These are phyloP conservation scores for Termitomyces sp. DNA, from an alignment of 768 basidiomycete genomes.

Conservation along the genomic window DNA sequence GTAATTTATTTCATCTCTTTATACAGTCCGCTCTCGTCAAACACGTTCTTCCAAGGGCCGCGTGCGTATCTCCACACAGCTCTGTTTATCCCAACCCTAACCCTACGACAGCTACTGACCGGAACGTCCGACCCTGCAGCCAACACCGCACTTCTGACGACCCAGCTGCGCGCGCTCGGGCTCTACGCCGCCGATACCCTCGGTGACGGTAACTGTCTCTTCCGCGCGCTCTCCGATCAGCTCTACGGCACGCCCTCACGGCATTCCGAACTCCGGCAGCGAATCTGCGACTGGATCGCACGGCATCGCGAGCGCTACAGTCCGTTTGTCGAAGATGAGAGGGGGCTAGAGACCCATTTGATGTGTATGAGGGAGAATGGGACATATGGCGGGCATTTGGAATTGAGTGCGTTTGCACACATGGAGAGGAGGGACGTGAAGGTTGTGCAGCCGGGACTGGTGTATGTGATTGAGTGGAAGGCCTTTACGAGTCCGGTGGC, in stretches of 20 bases:
- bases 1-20: slow-evolving; percentile 5
- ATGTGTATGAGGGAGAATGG: slow-evolving; percentile 78
- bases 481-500: slow-evolving; percentile 45
- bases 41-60: slow-evolving; percentile 37
- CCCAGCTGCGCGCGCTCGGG: slow-evolving; percentile 74
- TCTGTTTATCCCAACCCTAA: slow-evolving; percentile 22
- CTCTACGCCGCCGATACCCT: slow-evolving; percentile 85
- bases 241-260: slow-evolving; percentile 70
- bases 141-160: slow-evolving; percentile 44
- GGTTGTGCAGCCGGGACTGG: slow-evolving; percentile 88
- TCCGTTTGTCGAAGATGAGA: slow-evolving; percentile 83
- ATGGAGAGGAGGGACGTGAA: slow-evolving; percentile 78
- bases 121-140: slow-evolving; percentile 14
- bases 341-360: slow-evolving; percentile 72
- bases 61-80: slow-evolving; percentile 28
- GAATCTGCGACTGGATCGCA: slow-evolving; percentile 84
- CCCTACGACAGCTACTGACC: slow-evolving; percentile 33
- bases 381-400: slow-evolving; percentile 85
- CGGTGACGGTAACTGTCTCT: slow-evolving; percentile 93
- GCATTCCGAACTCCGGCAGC: slow-evolving; percentile 65
- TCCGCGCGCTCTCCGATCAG: slow-evolving; percentile 88
- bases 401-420: slow-evolving; percentile 90
- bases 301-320: slow-evolving; percentile 68
- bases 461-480: slow-evolving; percentile 85
- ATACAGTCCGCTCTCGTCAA: slow-evolving; percentile 34